Conservation (phyloP, 176 grass and related monocot genomes). For the Avena insularis region DNA sequence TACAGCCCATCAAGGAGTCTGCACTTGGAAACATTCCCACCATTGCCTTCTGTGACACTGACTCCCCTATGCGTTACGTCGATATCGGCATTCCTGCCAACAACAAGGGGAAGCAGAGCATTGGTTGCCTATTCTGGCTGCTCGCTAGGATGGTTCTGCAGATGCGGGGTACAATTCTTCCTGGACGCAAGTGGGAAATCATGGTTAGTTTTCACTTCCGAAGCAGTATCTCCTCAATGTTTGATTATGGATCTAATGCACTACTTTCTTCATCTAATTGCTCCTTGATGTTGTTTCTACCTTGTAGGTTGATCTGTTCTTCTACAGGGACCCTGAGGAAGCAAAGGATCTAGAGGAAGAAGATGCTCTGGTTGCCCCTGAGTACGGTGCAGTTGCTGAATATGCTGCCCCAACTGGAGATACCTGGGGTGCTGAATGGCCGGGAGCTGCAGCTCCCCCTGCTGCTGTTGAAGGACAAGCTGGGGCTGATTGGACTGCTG, state of each 20-base stretch:
- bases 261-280: not conserved
- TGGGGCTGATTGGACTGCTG: slow-evolving; percentile 50
- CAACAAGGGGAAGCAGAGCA: slow-evolving; percentile 95
- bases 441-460: slow-evolving; percentile 46
- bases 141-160: slow-evolving; percentile 89
- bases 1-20: slow-evolving; percentile 90
- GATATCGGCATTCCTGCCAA: slow-evolving; percentile 95
- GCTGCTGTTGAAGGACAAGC: slow-evolving; percentile 41
- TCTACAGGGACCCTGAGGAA: slow-evolving; percentile 94
- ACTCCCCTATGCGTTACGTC: slow-evolving; percentile 93
- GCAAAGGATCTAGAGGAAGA: slow-evolving; percentile 88
- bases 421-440: slow-evolving; percentile 57
- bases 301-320: slow-evolving; percentile 89
- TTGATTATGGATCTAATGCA: not conserved
- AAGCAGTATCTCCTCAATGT: not conserved
- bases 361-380: slow-evolving; percentile 56
- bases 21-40: slow-evolving; percentile 92
- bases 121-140: slow-evolving; percentile 88
- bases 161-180: slow-evolving; percentile 93
- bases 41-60: slow-evolving; percentile 93
- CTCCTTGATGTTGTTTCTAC: not conserved
- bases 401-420: slow-evolving; percentile 37
- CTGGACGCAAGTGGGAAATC: slow-evolving; percentile 85
- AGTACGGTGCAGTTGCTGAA: slow-evolving; percentile 54
- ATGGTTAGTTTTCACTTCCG: slow-evolving; percentile 56